Evolutionary conservation across 345 rosid species (phyloP).

Genomic region (Hibiscus tridactylites): DNA sequence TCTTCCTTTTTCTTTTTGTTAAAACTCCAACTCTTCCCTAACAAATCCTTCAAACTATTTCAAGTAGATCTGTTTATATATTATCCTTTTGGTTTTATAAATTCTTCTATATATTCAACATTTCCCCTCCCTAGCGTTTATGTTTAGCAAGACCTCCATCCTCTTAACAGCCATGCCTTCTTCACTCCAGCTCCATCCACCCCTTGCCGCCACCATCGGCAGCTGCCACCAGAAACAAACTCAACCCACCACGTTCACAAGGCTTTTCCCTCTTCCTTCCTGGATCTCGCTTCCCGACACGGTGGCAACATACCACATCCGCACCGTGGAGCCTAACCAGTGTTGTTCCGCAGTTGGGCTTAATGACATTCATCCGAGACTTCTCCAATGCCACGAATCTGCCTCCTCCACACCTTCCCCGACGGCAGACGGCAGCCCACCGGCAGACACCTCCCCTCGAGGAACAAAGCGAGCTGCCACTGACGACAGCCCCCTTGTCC

Average conservation of each 20-base stretch:
- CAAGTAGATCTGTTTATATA: background rate
- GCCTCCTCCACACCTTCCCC: too few relatives aligned
- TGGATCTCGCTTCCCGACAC: conserved; percentile 36
- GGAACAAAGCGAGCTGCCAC: too few relatives aligned
- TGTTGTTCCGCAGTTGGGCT: conserved; percentile 57
- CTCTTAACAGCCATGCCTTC: conserved; percentile 41
- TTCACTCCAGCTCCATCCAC: conserved; percentile 32
- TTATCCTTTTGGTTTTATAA: background rate
- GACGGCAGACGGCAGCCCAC: too few relatives aligned
- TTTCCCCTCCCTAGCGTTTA: background rate
- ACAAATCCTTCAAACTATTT: background rate
- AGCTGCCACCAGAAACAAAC: conserved; percentile 20
- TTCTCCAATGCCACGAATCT: too few relatives aligned
- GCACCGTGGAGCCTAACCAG: conserved; percentile 42
- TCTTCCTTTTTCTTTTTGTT: conserved; percentile 19
- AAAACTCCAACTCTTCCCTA: background rate
- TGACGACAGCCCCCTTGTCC: too few relatives aligned
- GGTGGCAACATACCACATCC: conserved; percentile 44
- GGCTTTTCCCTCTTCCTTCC: conserved; percentile 20
- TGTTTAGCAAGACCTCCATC: background rate
- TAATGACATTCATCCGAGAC: too few relatives aligned
- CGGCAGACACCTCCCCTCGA: too few relatives aligned
- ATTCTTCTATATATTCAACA: background rate
- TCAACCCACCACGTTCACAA: background rate
- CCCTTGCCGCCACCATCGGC: background rate